phyloP scores from a whole-genome alignment of 352 stramenopile genomes.

The Aphanomyces euteiches region DNA sequence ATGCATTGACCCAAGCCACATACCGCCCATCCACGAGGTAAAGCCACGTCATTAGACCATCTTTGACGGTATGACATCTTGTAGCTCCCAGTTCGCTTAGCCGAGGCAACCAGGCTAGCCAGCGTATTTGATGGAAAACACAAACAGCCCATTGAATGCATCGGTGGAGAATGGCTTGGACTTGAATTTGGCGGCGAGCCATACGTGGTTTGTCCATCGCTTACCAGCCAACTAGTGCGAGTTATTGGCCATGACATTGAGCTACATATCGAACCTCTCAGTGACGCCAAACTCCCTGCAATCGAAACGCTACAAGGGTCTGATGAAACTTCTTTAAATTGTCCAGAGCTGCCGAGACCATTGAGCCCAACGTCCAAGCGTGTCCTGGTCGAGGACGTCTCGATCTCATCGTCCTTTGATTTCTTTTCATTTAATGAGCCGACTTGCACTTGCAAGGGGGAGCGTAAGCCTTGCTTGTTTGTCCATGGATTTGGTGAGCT shows the following conservation, averaged over 20 bases:
- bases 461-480: conserved; percentile 49
- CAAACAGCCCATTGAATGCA: neutral
- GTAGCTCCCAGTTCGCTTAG: neutral
- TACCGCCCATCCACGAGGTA: neutral
- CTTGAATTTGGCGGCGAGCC: neutral
- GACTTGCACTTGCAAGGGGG: conserved; percentile 6
- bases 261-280: neutral
- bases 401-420: neutral
- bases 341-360: neutral
- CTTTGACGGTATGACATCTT: neutral
- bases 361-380: no score
- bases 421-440: neutral
- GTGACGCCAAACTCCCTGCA: neutral
- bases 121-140: neutral
- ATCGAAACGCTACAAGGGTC: neutral
- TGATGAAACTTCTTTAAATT: neutral
- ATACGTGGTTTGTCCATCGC: neutral
- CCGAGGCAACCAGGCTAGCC: neutral
- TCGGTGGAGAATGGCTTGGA: neutral
- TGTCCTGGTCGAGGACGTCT: neutral
- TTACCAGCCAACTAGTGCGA: neutral
- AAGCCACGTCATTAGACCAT: neutral
- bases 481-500: conserved; percentile 47
- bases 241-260: neutral
- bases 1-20: neutral